These are phyloP conservation scores for Pilatotrama ljubarskyi DNA, from an alignment of 768 basidiomycete genomes.

Conservation along the genomic window DNA sequence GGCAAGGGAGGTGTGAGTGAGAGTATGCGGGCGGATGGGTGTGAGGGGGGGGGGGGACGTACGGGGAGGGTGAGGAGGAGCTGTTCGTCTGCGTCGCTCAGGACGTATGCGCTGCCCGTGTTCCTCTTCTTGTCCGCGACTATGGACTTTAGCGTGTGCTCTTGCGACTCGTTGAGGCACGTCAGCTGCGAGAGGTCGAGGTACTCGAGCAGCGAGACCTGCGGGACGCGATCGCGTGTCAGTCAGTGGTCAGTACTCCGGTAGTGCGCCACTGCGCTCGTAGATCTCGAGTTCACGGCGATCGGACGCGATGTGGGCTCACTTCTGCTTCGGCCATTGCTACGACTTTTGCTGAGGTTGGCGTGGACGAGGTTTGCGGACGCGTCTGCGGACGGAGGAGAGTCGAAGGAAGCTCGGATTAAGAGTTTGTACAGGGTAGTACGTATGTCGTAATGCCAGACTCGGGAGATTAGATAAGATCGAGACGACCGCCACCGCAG, in stretches of 20 bases:
- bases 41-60: slow-evolving; percentile 28
- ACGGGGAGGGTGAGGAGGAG: slow-evolving; percentile 68
- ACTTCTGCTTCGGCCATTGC: slow-evolving; percentile 23
- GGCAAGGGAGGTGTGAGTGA: no score
- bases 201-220: slow-evolving; percentile 58
- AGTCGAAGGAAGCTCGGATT: slow-evolving; percentile 11
- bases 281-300: neutral
- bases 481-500: neutral
- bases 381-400: neutral
- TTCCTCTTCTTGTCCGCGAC: slow-evolving; percentile 46
- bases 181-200: slow-evolving; percentile 61
- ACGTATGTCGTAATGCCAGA: slow-evolving; percentile 13
- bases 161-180: slow-evolving; percentile 65
- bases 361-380: no score
- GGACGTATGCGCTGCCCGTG: slow-evolving; percentile 46
- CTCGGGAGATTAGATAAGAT: slow-evolving; percentile 28
- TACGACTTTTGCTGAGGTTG: neutral
- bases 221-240: neutral
- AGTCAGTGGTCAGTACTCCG: neutral
- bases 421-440: slow-evolving; percentile 22
- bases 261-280: neutral
- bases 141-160: slow-evolving; percentile 55
- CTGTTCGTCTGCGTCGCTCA: slow-evolving; percentile 75
- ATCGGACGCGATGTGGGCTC: neutral
- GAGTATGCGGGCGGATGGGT: neutral